Evolutionary conservation across 116 monocot genomes (phyloP).

Genomic region (Papilionanthe hybrid): DNA sequence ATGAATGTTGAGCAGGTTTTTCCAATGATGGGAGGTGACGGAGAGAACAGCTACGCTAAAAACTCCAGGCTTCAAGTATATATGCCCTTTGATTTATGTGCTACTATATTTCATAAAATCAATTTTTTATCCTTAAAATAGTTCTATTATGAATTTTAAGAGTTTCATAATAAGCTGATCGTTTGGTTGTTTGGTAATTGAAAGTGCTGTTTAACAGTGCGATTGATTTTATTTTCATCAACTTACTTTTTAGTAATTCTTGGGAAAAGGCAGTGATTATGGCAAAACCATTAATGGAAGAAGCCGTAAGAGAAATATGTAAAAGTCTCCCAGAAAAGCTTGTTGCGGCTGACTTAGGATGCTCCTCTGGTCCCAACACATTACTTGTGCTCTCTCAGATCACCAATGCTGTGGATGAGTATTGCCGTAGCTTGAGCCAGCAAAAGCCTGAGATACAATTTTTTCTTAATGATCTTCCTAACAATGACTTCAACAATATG

Average conservation of each 20-base stretch:
- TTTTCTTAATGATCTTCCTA: slow-evolving; percentile 38
- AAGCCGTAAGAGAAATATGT: slow-evolving; percentile 12
- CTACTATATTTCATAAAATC: too few relatives aligned
- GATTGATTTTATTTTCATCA: too few relatives aligned
- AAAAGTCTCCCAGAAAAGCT: slow-evolving; percentile 7
- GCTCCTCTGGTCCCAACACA: slow-evolving; percentile 33
- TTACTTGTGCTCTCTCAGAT: slow-evolving; percentile 20
- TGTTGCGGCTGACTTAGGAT: slow-evolving; percentile 33
- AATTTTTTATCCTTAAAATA: too few relatives aligned
- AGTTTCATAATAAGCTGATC: too few relatives aligned
- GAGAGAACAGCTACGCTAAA: slow-evolving; percentile 29
- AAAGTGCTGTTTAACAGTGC: too few relatives aligned
- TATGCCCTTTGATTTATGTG: background rate
- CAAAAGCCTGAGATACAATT: slow-evolving; percentile 21
- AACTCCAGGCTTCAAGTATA: slow-evolving; percentile 28
- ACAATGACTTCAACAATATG: slow-evolving; percentile 33
- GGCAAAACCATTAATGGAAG: slow-evolving; percentile 20
- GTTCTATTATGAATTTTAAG: too few relatives aligned
- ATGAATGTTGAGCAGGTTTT: slow-evolving; percentile 18
- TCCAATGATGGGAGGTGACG: slow-evolving; percentile 20
- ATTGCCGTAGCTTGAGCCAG: background rate
- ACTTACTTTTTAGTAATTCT: background rate
- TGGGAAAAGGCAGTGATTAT: slow-evolving; percentile 20
- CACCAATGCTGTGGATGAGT: background rate
- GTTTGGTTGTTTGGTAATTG: too few relatives aligned